Evolutionary conservation across 2,329 filamentous ascomycete genomes (phyloP).

Genomic region (Botrytis byssoidea): DNA sequence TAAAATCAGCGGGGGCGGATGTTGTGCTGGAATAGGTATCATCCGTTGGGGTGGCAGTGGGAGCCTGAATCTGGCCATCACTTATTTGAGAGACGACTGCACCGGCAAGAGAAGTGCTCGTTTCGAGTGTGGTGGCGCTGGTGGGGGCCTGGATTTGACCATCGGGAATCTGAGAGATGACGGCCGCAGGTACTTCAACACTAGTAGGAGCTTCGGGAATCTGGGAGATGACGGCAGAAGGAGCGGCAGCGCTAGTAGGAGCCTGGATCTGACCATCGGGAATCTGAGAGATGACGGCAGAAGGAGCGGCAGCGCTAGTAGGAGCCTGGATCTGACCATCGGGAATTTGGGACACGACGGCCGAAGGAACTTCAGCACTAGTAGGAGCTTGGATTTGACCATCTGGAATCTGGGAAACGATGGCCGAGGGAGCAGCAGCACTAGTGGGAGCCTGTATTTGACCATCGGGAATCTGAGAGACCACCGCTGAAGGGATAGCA

Average conservation of each 20-base stretch:
- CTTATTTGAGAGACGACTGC: constrained; percentile 32
- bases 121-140: not conserved
- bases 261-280: constrained; percentile 13
- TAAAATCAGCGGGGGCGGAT: not conserved
- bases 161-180: constrained; percentile 34
- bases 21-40: not conserved
- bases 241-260: constrained; percentile 31
- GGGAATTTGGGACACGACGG: constrained; percentile 28
- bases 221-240: constrained; percentile 24
- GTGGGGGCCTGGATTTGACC: constrained; percentile 37
- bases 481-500: not conserved
- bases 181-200: constrained; percentile 21
- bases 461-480: constrained; percentile 18
- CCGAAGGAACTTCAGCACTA: constrained; percentile 28
- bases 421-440: constrained; percentile 21
- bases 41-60: constrained; percentile 18
- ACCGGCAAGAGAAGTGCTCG: not conserved
- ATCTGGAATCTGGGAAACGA: constrained; percentile 34
- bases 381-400: constrained; percentile 29
- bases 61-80: constrained; percentile 39
- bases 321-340: constrained; percentile 39
- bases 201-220: constrained; percentile 37
- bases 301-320: not conserved
- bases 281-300: constrained; percentile 6
- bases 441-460: constrained; percentile 30